Conservation (phyloP, 805 yeast species). For the Saccharomycopsis javanensis region DNA sequence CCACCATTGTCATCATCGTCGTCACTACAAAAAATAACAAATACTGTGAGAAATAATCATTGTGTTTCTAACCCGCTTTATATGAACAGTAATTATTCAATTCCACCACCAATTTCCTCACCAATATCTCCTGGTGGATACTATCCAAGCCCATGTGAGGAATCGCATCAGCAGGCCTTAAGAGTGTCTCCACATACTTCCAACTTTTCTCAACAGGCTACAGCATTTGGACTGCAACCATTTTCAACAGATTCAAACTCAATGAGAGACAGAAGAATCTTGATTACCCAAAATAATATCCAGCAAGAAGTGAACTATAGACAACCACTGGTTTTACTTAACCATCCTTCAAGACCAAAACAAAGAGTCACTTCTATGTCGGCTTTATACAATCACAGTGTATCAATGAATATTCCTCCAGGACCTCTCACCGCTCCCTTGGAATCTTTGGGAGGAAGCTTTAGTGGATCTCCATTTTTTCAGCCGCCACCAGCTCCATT, state of each 20-base stretch:
- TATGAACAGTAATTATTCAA: neutral
- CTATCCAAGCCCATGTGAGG: neutral
- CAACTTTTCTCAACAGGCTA: neutral
- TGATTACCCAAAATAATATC: neutral
- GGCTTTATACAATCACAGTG: neutral
- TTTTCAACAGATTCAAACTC: neutral
- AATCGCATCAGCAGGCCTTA: neutral
- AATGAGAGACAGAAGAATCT: neutral
- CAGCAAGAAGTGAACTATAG: neutral
- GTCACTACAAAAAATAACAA: neutral
- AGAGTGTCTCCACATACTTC: neutral
- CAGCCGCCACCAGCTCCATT: neutral
- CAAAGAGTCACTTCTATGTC: neutral
- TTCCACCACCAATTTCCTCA: neutral
- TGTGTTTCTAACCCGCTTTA: neutral
- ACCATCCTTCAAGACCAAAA: neutral
- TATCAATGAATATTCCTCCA: neutral
- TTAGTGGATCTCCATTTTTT: neutral
- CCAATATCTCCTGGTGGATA: neutral
- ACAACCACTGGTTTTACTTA: neutral
- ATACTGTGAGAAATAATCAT: neutral
- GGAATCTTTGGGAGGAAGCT: neutral
- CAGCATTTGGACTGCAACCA: neutral
- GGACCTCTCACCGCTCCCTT: neutral
- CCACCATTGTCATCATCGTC: neutral